Evolutionary conservation across 345 rosid genomes (phyloP), one percentile per base, ranked within the genome.

Genomic region (Populus nigra): DNA sequence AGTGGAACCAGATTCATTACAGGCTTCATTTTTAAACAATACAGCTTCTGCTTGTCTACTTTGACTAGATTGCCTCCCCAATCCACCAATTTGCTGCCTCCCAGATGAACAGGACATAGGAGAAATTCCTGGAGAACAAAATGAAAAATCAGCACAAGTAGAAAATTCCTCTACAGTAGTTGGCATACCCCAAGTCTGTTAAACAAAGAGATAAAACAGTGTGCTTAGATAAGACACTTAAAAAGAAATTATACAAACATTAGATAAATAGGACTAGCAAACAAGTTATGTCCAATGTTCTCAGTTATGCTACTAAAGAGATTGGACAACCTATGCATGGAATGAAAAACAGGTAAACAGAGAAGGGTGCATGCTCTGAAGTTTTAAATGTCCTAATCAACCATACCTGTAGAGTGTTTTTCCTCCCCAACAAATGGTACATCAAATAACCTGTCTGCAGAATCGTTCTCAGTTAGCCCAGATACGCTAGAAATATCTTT

Each of bases 401-500:
- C 49, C 74, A 75, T 90, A 96, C 97, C 98, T 89, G 91, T 77
- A 71, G 90, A 77, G 36, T 82, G 87, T 76, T 90, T 92, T 49
- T 82, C 93, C 43, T 88, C 97, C 75, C 88, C 91, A 72, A 86
- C 79, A 73, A 91, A 85, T n/a, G 98, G 98, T 83, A 92, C 96
- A 75, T 96, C 96, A 70, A 89, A 90, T 83, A 92, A 86, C 76
- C 63, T 82, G 45, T 89, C 87, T 68, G 87, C 84, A 71, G 88
- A 84, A 74, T 65, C 92, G 83, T 89, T 87, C 82, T 88, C 92
- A 5, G 82, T 84, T 16, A 82, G 76, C 79, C 80, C 91, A 7
- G 85, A 73, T 75, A 83, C 13, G 71, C 83, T 75, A 71, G 91
- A 86, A 65, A 77, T 85, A 43, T 87, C 97, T 75, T 86, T 87